These are phyloP conservation scores for Trypanosoma mega DNA, from an alignment of 208 protist species.

Conservation along the genomic window DNA sequence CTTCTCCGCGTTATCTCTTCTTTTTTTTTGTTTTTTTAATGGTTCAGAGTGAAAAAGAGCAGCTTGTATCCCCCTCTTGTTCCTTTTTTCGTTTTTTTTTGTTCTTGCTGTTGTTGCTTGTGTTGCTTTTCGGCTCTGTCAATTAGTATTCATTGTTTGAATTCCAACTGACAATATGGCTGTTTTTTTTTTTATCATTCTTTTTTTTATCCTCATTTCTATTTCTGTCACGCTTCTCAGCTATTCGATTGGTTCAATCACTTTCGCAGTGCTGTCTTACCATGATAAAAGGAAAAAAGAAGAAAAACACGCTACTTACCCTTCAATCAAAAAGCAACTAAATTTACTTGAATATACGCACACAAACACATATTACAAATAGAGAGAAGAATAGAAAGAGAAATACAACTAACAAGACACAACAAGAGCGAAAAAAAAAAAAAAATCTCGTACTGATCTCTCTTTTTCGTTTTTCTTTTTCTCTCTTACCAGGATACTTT, in stretches of 20 bases:
- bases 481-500: background rate
- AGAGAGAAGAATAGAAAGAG: too few species aligned
- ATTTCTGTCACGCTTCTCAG: too few species aligned
- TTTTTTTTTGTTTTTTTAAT: background rate
- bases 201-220: background rate
- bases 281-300: too few species aligned
- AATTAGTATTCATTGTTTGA: background rate
- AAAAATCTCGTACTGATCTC: background rate
- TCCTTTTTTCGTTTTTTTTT: too few species aligned
- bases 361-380: too few species aligned
- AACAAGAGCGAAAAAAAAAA: background rate
- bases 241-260: too few species aligned
- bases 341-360: too few species aligned
- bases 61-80: background rate
- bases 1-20: background rate
- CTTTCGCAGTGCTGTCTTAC: too few species aligned
- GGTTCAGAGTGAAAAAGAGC: too few species aligned
- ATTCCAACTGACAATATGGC: background rate
- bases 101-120: background rate
- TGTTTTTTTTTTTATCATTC: background rate
- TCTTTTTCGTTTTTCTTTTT: background rate
- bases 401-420: too few species aligned
- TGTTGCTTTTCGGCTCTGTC: background rate
- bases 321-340: too few species aligned
- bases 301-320: too few species aligned